Percentiles rank a stretch among this genome's conserved stretches.
Conservation (phyloP, 2,329 filamentous ascomycete genomes). For the Sclerotinia minor region DNA sequence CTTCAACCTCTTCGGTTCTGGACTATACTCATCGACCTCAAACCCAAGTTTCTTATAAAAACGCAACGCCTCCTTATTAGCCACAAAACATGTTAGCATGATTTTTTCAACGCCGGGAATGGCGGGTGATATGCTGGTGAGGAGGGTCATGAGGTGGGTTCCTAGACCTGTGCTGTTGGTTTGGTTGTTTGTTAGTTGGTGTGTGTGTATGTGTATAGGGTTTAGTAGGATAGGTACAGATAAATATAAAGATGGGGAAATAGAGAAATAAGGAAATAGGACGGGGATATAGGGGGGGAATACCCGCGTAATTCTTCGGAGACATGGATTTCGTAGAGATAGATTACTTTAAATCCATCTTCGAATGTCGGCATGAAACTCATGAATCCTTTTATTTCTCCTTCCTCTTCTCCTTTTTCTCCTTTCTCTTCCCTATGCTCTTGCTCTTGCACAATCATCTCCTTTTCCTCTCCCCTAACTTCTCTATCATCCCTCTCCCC, state of each 20-base stretch:
- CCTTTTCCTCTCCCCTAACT: background rate
- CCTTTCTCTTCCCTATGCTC: background rate
- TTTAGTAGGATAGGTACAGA: background rate
- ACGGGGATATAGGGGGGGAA: slow-evolving; percentile 22
- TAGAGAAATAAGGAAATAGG: background rate
- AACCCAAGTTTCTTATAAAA: slow-evolving; percentile 66
- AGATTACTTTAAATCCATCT: slow-evolving; percentile 64
- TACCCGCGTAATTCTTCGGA: slow-evolving; percentile 55
- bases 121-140: slow-evolving; percentile 53
- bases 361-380: slow-evolving; percentile 75
- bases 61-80: slow-evolving; percentile 55
- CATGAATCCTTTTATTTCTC: slow-evolving; percentile 54
- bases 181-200: background rate
- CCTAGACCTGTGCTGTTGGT: slow-evolving; percentile 61
- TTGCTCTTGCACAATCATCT: background rate
- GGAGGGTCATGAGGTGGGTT: slow-evolving; percentile 56
- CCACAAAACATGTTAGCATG: slow-evolving; percentile 73
- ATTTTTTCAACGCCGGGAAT: slow-evolving; percentile 60
- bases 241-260: too few species aligned
- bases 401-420: slow-evolving; percentile 29
- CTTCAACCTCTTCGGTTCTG: slow-evolving; percentile 53
- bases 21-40: slow-evolving; percentile 55
- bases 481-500: background rate
- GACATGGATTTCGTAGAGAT: slow-evolving; percentile 79
- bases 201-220: background rate